Percentiles rank a stretch among this genome's conserved stretches.
Conservation (phyloP, 1,139 yeast species). For the Hanseniaspora uvarum region DNA sequence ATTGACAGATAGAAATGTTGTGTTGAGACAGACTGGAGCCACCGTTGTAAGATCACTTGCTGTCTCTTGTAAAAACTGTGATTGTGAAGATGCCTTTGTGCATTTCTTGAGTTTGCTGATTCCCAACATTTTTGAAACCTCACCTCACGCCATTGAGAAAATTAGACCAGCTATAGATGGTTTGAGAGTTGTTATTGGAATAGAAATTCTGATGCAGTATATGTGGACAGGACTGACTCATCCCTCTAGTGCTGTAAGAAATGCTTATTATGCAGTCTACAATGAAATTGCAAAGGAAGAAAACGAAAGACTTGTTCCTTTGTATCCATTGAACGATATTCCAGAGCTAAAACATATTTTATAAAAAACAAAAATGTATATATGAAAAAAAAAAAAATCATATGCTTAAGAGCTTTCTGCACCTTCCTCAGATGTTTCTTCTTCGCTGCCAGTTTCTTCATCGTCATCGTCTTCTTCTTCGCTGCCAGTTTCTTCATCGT, state of each 20-base stretch:
- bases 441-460: no score
- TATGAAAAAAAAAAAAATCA: no score
- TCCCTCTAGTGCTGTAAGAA: slow-evolving; percentile 80
- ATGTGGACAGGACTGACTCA: slow-evolving; percentile 85
- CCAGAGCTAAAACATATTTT: slow-evolving; percentile 36
- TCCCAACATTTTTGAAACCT: slow-evolving; percentile 83
- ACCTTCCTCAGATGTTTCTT: background rate
- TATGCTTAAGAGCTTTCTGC: no score
- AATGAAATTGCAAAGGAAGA: slow-evolving; percentile 67
- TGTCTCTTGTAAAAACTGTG: slow-evolving; percentile 63
- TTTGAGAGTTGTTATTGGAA: slow-evolving; percentile 61
- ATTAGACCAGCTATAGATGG: slow-evolving; percentile 75
- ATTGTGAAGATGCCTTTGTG: slow-evolving; percentile 63
- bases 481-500: slow-evolving; percentile 20
- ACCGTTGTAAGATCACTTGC: slow-evolving; percentile 78
- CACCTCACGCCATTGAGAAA: slow-evolving; percentile 85
- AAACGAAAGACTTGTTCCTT: slow-evolving; percentile 70
- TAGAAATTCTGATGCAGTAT: slow-evolving; percentile 65
- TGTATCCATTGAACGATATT: slow-evolving; percentile 49
- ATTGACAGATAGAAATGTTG: slow-evolving; percentile 78
- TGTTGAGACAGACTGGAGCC: slow-evolving; percentile 93
- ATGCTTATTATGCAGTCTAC: slow-evolving; percentile 75
- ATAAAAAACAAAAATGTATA: slow-evolving; percentile 2
- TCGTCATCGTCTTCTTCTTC: slow-evolving; percentile 17
- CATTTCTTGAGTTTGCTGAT: slow-evolving; percentile 65